These are phyloP conservation scores for Camelina hispida DNA, from an alignment of 345 rosid genomes.

Conservation along the genomic window DNA sequence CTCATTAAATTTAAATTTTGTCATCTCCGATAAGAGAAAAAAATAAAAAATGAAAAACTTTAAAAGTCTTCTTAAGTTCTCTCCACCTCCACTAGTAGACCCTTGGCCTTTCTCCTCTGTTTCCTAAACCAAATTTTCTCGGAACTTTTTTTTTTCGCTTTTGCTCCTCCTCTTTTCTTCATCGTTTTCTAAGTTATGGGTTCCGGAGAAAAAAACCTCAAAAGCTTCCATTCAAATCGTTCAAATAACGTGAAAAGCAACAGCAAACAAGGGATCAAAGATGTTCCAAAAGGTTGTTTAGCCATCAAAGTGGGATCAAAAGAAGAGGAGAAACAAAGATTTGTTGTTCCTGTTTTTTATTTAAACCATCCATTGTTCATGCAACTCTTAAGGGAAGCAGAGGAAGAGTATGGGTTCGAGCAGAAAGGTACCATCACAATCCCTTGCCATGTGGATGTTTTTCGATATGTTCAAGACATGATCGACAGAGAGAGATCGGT, in stretches of 20 bases:
- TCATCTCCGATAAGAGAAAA: constrained; percentile 15
- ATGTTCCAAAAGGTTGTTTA: constrained; percentile 64
- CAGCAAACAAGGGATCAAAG: constrained; percentile 45
- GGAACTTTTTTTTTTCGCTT: background rate
- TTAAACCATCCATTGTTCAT: constrained; percentile 66
- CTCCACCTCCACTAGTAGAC: constrained; percentile 38
- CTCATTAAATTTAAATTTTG: constrained; percentile 28
- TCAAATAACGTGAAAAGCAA: constrained; percentile 25
- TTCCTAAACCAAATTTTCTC: constrained; percentile 30
- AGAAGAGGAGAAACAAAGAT: constrained; percentile 55
- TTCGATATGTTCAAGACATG: constrained; percentile 53
- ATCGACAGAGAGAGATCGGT: constrained; percentile 60
- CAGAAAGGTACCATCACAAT: constrained; percentile 69
- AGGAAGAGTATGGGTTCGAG: constrained; percentile 66
- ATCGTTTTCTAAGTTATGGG: constrained; percentile 28
- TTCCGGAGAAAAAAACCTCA: constrained; percentile 35
- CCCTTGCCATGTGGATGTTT: constrained; percentile 66
- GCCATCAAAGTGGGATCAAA: constrained; percentile 60
- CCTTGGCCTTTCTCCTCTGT: constrained; percentile 48
- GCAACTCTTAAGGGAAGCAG: constrained; percentile 61
- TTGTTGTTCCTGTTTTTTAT: constrained; percentile 59
- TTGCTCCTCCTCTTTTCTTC: background rate
- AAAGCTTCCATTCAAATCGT: constrained; percentile 29
- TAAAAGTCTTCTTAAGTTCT: constrained; percentile 40
- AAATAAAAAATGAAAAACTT: constrained; percentile 41